A percentile compares a stretch with the other conserved stretches of the same genome.
Conservation (phyloP, 148 eudicot genomes). For the Beta vulgaris region DNA sequence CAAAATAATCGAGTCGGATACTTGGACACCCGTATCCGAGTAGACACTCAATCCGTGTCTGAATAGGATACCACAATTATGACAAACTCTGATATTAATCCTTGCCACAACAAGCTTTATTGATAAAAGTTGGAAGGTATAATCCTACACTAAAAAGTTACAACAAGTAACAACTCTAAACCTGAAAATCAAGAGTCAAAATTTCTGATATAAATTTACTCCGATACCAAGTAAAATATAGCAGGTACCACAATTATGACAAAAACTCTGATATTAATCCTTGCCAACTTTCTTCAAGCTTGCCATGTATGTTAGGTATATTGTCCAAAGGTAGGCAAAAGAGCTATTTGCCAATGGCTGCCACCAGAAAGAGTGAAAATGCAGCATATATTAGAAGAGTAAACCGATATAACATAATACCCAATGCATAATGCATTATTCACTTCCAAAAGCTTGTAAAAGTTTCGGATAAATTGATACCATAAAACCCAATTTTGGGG, state of each 20-base stretch:
- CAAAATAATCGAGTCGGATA: no score
- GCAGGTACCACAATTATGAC: neutral
- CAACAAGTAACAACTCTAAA: neutral
- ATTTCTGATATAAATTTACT: neutral
- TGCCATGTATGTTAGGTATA: conserved; percentile 78
- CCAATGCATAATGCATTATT: neutral
- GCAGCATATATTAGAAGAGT: neutral
- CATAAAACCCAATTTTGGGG: no score
- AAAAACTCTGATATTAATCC: conserved; percentile 1
- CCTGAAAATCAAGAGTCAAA: neutral
- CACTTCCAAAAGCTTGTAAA: neutral
- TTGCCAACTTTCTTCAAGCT: conserved; percentile 54
- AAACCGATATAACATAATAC: neutral
- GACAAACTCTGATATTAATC: neutral
- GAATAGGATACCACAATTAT: neutral
- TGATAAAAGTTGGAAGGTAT: no score
- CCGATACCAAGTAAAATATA: neutral
- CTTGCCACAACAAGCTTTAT: neutral
- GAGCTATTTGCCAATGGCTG: conserved; percentile 77
- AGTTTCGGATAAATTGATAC: no score
- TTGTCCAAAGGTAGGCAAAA: conserved; percentile 71
- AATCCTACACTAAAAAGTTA: no score
- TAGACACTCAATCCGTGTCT: no score
- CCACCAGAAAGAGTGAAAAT: conserved; percentile 17
- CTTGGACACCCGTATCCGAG: no score